These are phyloP conservation scores for Takashimella tepidaria DNA, from an alignment of 1,284 basidiomycete species.

Conservation along the genomic window DNA sequence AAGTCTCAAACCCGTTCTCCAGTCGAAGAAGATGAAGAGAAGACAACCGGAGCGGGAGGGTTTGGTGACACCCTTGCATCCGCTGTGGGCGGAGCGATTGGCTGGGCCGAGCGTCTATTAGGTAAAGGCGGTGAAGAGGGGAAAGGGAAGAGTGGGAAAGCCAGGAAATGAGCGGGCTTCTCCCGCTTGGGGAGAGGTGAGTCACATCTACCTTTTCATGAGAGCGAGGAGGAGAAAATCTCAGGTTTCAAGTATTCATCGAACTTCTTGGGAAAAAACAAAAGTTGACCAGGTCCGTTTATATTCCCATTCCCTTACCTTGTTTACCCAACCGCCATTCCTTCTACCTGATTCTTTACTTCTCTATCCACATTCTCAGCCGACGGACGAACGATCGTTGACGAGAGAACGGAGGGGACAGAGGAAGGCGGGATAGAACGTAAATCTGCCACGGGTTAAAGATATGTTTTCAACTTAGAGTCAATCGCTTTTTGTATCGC, in stretches of 20 bases:
- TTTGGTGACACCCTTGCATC: constrained; percentile 31
- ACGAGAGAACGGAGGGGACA: not conserved
- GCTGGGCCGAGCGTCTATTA: constrained; percentile 34
- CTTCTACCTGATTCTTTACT: too few relatives aligned
- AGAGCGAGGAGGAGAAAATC: not conserved
- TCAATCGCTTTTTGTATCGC: too few relatives aligned
- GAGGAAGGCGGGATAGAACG: not conserved
- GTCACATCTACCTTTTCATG: not conserved
- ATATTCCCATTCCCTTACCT: not conserved
- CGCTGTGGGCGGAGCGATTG: constrained; percentile 35
- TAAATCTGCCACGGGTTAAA: not conserved
- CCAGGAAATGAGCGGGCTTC: not conserved
- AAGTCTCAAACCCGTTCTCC: constrained; percentile 3
- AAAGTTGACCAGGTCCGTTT: not conserved
- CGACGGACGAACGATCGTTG: not conserved
- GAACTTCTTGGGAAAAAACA: not conserved
- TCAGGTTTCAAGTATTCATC: not conserved
- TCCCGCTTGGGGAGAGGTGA: not conserved
- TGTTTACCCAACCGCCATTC: too few relatives aligned
- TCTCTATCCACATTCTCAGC: not conserved
- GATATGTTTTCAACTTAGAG: too few relatives aligned
- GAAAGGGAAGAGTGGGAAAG: not conserved
- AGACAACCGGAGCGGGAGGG: constrained; percentile 8
- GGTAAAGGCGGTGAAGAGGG: constrained; percentile 7
- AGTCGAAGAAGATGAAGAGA: not conserved